Conservation (phyloP, 108 stramenopile genomes). For the Nitzschia putrida region DNA sequence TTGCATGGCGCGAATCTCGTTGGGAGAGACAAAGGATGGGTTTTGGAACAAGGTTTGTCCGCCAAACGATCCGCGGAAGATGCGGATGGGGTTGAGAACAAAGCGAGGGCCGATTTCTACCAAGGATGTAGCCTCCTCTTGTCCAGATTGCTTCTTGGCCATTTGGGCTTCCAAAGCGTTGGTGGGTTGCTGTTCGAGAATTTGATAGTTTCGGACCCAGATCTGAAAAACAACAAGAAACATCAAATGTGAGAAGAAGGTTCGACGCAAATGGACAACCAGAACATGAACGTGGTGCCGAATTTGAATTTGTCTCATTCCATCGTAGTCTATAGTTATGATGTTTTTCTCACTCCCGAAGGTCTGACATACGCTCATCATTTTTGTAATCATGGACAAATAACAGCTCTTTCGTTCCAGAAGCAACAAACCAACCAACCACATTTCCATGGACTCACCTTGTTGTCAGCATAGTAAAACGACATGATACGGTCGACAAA, state of each 20-base stretch:
- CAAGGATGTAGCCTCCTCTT: slow-evolving; percentile 80
- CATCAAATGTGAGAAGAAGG: slow-evolving; percentile 12
- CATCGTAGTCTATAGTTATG: slow-evolving; percentile 85
- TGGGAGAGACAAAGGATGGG: slow-evolving; percentile 92
- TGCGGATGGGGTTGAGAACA: slow-evolving; percentile 94
- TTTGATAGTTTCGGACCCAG: slow-evolving; percentile 99
- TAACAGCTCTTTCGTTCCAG: no score
- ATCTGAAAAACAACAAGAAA: slow-evolving; percentile 66
- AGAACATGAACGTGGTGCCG: not conserved
- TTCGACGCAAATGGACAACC: not conserved
- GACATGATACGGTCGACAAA: slow-evolving; percentile 97
- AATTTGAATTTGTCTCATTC: slow-evolving; percentile 60
- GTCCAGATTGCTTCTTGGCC: slow-evolving; percentile 73
- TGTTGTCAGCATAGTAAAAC: slow-evolving; percentile 93
- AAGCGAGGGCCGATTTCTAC: slow-evolving; percentile 99
- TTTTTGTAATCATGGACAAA: slow-evolving; percentile 81
- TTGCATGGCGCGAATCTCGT: slow-evolving; percentile 75
- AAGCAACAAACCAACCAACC: not conserved
- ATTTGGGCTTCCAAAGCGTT: slow-evolving; percentile 78
- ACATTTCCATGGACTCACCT: slow-evolving; percentile 56
- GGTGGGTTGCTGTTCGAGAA: slow-evolving; percentile 86
- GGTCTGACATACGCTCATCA: slow-evolving; percentile 94
- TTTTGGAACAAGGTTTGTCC: slow-evolving; percentile 95
- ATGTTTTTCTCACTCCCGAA: slow-evolving; percentile 65
- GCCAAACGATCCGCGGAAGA: slow-evolving; percentile 97